phyloP scores from a whole-genome alignment of 208 protist genomes.

The Acanthamoeba healyi region DNA sequence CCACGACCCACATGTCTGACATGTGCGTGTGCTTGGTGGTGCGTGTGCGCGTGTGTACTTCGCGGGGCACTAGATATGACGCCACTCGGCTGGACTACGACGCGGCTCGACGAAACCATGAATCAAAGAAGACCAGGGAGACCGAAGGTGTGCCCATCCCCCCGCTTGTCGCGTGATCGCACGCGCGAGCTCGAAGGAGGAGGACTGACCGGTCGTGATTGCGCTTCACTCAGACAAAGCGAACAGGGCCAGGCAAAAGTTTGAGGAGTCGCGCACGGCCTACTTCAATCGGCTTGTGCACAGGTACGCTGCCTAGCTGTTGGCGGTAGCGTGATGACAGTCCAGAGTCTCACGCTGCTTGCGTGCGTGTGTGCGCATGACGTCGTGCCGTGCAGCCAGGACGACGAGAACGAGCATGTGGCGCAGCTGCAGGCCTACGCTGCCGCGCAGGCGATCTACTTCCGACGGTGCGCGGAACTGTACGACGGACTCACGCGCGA shows the following conservation, averaged over 20 bases:
- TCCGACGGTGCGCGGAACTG: not conserved
- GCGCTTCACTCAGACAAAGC: not conserved
- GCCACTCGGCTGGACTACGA: constrained; percentile 12
- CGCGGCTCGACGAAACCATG: not conserved
- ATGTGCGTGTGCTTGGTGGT: not conserved
- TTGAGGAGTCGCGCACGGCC: constrained; percentile 10
- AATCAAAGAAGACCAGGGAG: constrained; percentile 24
- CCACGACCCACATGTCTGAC: too few relatives aligned
- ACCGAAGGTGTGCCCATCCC: not conserved
- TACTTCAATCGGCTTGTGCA: constrained; percentile 53
- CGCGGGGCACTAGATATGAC: not conserved
- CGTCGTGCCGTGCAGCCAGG: not conserved
- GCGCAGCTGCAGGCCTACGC: constrained; percentile 60
- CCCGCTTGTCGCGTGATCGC: not conserved
- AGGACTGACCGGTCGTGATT: too few relatives aligned
- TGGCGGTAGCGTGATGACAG: too few relatives aligned
- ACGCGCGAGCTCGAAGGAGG: not conserved
- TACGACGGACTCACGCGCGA: not conserved
- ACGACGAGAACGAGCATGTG: constrained; percentile 41
- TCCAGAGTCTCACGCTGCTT: not conserved
- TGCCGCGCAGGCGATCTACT: constrained; percentile 63
- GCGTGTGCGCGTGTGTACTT: too few relatives aligned
- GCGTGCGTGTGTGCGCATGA: not conserved
- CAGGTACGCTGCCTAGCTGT: not conserved
- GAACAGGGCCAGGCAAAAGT: constrained; percentile 5